Percentiles rank a stretch among this genome's conserved stretches.
These are phyloP conservation scores for Anisodus tanguticus DNA, from an alignment of 257 asterid genomes.

Conservation along the genomic window DNA sequence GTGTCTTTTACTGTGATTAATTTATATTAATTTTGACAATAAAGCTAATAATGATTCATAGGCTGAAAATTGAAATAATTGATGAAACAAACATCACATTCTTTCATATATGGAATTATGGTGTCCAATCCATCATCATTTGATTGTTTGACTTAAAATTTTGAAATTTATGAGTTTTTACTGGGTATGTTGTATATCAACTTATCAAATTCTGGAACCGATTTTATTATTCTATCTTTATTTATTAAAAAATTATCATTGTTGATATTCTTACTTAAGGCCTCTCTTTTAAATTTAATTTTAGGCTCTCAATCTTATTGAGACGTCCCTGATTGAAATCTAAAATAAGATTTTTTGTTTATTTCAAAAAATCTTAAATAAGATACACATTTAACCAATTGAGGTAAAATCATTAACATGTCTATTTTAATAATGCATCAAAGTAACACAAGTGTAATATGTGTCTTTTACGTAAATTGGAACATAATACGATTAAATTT, in stretches of 20 bases:
- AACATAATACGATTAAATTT: not conserved
- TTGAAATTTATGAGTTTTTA: no score
- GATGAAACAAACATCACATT: not conserved
- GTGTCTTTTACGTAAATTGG: not conserved
- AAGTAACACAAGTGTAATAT: not conserved
- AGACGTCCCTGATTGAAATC: no score
- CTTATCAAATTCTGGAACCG: no score
- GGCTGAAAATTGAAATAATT: slow-evolving; percentile 6
- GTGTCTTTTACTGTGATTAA: not conserved
- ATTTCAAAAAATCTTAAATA: not conserved
- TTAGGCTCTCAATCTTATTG: no score
- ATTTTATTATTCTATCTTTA: no score
- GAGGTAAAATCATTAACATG: not conserved
- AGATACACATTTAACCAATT: not conserved
- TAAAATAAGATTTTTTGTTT: no score
- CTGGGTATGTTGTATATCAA: no score
- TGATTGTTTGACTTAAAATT: not conserved
- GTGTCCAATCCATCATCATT: slow-evolving; percentile 16
- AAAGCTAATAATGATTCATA: not conserved
- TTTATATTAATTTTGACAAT: not conserved
- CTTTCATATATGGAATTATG: not conserved
- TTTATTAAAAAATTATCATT: no score
- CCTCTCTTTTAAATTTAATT: no score
- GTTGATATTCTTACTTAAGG: no score
- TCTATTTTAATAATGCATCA: not conserved